Evolutionary conservation across 352 stramenopile species (phyloP), one percentile per base, ranked within the genome.

Genomic region (Phytophthora chlamydospora): DNA sequence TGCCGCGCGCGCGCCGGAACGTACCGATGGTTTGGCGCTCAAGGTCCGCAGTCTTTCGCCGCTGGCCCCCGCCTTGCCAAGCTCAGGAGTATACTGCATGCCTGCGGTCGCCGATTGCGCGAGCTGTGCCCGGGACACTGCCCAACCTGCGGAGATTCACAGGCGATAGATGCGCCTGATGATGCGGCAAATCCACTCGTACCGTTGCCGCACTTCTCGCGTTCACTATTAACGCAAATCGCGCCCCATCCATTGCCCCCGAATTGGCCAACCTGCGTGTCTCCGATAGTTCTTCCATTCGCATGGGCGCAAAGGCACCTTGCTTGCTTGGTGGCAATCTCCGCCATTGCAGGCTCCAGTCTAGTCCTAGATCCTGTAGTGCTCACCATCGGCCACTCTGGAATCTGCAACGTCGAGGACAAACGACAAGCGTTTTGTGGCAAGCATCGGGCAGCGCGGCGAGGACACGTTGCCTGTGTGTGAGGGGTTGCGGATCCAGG

Each of bases 201-300:
- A 44, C 24, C 24, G 24, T 29, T 57, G 24, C 49, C 33, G 33
- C 46, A 19, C 34, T 54, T 54, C 33, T 43, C 33, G 19, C n/a
- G 4, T 29, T 29, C 24, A 29, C 24, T 29, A 34, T 43, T 17
- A 40, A 34, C 21, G 50, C 39, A 58, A 48, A 58, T 56, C 34
- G 48, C 24, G 48, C 35, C 36, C 38, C 50, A 58, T 49, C 50
- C 29, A 34, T 47, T 45, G 52, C 32, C 33, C 24, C 21, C 32
- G 36, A 24, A 21, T 43, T 43, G 38, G 13, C 38, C 38, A 11
- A n/a, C 34, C 19, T 49, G 39, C 51, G 39, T 58, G 51, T 58
- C 51, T 58, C 29, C 51, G 12, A 34, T 14, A 19, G 50, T 58
- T 58, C 49, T 58, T 58, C 50, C 45, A 42, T 33, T 27, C 44